A percentile compares a stretch with the other conserved stretches of the same genome.
Evolutionary conservation across 805 yeast genomes (phyloP).

Genomic region (Candida nitratophila): DNA sequence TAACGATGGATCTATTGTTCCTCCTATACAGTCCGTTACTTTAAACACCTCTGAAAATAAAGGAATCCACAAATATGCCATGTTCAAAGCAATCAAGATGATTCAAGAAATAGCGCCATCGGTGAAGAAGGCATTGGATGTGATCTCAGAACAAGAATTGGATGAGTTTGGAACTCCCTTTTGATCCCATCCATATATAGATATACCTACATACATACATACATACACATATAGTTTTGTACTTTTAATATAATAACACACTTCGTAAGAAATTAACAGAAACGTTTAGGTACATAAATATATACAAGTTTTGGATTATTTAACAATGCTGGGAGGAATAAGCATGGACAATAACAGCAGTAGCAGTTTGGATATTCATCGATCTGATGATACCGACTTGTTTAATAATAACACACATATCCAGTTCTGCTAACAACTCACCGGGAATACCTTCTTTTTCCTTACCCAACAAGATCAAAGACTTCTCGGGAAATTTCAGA

Average conservation of each 20-base stretch:
- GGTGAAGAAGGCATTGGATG: slow-evolving; percentile 54
- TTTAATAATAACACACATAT: slow-evolving; percentile 82
- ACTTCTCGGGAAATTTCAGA: slow-evolving; percentile 70
- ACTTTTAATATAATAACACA: too few species aligned
- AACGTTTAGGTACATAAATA: too few species aligned
- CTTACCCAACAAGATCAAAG: slow-evolving; percentile 72
- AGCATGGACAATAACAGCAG: slow-evolving; percentile 91
- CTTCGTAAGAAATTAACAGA: too few species aligned
- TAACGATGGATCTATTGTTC: slow-evolving; percentile 55
- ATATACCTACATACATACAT: neutral
- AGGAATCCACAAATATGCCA: slow-evolving; percentile 43
- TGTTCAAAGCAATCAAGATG: slow-evolving; percentile 49
- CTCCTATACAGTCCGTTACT: slow-evolving; percentile 69
- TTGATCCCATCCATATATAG: slow-evolving; percentile 2
- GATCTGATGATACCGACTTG: slow-evolving; percentile 90
- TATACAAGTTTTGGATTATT: neutral
- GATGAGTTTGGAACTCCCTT: slow-evolving; percentile 24
- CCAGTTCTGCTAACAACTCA: slow-evolving; percentile 70
- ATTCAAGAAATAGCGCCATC: slow-evolving; percentile 54
- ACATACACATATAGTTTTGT: neutral
- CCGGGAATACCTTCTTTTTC: slow-evolving; percentile 94
- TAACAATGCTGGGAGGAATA: slow-evolving; percentile 65
- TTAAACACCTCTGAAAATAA: slow-evolving; percentile 44
- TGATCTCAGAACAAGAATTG: slow-evolving; percentile 32
- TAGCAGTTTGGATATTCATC: slow-evolving; percentile 95